Evolutionary conservation across 768 basidiomycete genomes (phyloP).

Genomic region (Psilocybe azurescens): DNA sequence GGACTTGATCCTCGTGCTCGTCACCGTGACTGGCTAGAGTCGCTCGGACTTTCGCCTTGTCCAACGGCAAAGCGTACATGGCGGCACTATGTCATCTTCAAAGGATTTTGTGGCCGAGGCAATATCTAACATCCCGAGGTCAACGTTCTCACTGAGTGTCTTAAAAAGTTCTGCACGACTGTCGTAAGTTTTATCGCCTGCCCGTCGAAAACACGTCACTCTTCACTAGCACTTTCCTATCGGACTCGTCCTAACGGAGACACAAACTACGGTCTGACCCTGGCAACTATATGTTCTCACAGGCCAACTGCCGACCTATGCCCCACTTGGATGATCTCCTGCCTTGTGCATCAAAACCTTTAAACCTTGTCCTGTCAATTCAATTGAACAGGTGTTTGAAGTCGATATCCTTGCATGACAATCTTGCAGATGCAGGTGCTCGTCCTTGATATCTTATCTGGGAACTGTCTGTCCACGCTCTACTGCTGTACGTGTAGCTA

Average conservation of each 20-base stretch:
- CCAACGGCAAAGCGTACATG: background rate
- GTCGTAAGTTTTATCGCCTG: background rate
- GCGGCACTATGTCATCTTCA: background rate
- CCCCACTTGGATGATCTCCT: background rate
- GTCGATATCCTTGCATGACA: too few species aligned
- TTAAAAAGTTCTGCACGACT: background rate
- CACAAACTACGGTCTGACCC: background rate
- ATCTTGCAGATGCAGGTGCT: too few species aligned
- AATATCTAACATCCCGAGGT: constrained; percentile 1
- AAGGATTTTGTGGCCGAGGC: background rate
- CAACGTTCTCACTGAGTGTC: background rate
- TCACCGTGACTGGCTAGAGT: background rate
- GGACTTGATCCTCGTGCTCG: background rate
- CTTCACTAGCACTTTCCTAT: background rate
- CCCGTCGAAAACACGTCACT: background rate
- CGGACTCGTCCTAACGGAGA: background rate
- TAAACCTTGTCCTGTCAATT: background rate
- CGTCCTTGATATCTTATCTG: too few species aligned
- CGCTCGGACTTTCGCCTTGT: background rate
- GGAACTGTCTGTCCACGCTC: too few species aligned
- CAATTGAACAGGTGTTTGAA: too few species aligned
- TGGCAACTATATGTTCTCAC: background rate
- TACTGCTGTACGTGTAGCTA: too few species aligned
- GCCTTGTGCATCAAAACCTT: background rate
- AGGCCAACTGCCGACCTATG: background rate